Evolutionary conservation across 495 filamentous ascomycete genomes (phyloP).

Genomic region (Trichoderma reesei): DNA sequence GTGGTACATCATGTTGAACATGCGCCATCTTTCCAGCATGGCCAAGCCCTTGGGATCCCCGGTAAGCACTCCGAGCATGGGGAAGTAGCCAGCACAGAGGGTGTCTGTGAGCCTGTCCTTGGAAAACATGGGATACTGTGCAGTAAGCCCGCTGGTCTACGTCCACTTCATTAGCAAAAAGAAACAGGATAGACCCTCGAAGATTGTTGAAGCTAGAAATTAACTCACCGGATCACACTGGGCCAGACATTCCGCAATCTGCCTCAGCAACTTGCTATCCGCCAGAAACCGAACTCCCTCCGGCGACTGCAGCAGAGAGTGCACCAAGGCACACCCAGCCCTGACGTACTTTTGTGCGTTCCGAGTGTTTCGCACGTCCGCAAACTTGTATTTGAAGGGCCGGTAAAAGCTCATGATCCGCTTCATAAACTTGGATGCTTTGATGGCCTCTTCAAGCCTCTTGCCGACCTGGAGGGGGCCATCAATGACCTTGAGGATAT

Average conservation of each 20-base stretch:
- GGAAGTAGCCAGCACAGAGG: slow-evolving; percentile 84
- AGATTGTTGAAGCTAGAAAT: neutral
- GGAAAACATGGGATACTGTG: slow-evolving; percentile 79
- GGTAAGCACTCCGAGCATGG: slow-evolving; percentile 78
- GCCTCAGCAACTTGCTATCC: slow-evolving; percentile 85
- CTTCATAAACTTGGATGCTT: slow-evolving; percentile 90
- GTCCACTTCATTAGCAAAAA: slow-evolving; percentile 16
- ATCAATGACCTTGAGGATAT: slow-evolving; percentile 83
- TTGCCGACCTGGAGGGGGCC: slow-evolving; percentile 88
- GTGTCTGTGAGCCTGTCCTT: slow-evolving; percentile 72
- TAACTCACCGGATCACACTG: slow-evolving; percentile 67
- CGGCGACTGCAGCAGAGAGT: slow-evolving; percentile 68
- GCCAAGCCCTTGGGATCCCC: slow-evolving; percentile 68
- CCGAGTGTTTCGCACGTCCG: slow-evolving; percentile 75
- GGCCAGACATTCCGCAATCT: slow-evolving; percentile 89
- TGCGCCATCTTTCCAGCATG: slow-evolving; percentile 92
- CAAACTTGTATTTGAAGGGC: slow-evolving; percentile 93
- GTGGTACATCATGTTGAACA: slow-evolving; percentile 99
- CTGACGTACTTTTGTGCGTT: slow-evolving; percentile 89
- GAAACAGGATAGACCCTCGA: neutral
- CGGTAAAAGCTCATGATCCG: slow-evolving; percentile 88
- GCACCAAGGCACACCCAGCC: slow-evolving; percentile 77
- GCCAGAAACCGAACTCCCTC: slow-evolving; percentile 79
- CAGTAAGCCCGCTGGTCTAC: slow-evolving; percentile 79
- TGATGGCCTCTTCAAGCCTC: slow-evolving; percentile 87